A percentile compares a stretch with the other conserved stretches of the same genome.
phyloP scores from a whole-genome alignment of 495 filamentous ascomycete genomes.

The Neurospora hispaniola region DNA sequence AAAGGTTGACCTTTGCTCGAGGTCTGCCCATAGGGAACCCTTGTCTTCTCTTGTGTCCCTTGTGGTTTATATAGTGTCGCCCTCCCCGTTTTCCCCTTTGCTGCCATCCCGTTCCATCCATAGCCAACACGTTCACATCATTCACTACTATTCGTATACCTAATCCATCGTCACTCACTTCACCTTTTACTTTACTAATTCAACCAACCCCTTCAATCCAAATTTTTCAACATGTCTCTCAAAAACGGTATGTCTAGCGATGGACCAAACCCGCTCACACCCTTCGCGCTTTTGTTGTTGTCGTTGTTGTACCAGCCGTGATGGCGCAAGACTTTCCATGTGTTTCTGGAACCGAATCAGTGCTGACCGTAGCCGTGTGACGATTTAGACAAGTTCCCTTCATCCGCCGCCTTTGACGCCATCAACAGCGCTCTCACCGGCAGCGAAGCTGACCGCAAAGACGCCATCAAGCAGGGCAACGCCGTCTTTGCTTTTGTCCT shows the following conservation, averaged over 20 bases:
- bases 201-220: not conserved
- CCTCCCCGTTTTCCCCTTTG: not conserved
- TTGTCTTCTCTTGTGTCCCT: not conserved
- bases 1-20: not conserved
- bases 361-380: conserved; percentile 2
- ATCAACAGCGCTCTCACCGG: conserved; percentile 66
- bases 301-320: not conserved
- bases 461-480: conserved; percentile 76
- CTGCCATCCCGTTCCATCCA: not conserved
- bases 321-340: not conserved
- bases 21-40: not conserved
- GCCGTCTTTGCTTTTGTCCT: conserved; percentile 85
- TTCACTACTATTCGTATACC: not conserved
- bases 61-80: not conserved
- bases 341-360: not conserved
- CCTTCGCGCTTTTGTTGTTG: not conserved
- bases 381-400: conserved; percentile 67
- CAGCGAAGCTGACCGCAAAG: conserved; percentile 65
- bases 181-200: not conserved
- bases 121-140: not conserved
- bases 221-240: conserved; percentile 58
- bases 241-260: conserved; percentile 52
- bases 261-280: not conserved
- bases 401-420: conserved; percentile 81
- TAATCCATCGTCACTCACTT: not conserved